Percentiles rank a stretch among this genome's conserved stretches.
Evolutionary conservation across 1,284 basidiomycete genomes (phyloP).

Genomic region (Cystobasidium pallidum): DNA sequence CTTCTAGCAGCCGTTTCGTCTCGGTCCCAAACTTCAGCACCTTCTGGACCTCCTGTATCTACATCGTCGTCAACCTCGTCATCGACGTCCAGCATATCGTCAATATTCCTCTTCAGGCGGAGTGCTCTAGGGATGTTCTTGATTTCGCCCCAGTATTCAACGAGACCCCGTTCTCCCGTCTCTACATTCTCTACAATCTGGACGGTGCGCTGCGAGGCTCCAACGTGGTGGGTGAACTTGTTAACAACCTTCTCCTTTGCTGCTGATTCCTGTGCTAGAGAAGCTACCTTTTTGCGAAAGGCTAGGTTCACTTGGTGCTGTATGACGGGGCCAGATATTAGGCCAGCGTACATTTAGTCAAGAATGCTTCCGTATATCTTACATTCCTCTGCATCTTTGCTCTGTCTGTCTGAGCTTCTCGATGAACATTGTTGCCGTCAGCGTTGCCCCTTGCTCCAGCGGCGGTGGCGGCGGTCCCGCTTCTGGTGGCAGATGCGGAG

Average conservation of each 20-base stretch:
- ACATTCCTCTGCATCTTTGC: not conserved
- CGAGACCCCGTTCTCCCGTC: constrained; percentile 1
- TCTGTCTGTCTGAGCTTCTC: not conserved
- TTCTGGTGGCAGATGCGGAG: constrained; percentile 1
- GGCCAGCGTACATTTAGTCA: too few species aligned
- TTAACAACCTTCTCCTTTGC: constrained; percentile 7
- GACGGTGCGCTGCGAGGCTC: not conserved
- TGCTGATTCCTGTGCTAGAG: not conserved
- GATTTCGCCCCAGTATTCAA: not conserved
- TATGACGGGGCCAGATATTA: too few species aligned
- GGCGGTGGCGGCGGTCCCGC: not conserved
- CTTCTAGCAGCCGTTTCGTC: not conserved
- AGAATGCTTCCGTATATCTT: too few species aligned
- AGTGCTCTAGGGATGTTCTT: not conserved
- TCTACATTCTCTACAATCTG: constrained; percentile 1
- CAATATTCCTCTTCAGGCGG: not conserved
- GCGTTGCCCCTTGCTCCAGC: not conserved
- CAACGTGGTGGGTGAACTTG: not conserved
- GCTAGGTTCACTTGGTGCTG: not conserved
- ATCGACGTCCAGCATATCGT: constrained; percentile 3
- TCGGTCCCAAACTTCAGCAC: not conserved
- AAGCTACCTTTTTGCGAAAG: constrained; percentile 10
- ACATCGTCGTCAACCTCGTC: not conserved
- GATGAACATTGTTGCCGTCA: not conserved
- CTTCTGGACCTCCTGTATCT: not conserved